Percentiles rank a stretch among this genome's conserved stretches.
Conservation (phyloP, 108 stramenopile species). For the Aurantiochytrium sp. region DNA sequence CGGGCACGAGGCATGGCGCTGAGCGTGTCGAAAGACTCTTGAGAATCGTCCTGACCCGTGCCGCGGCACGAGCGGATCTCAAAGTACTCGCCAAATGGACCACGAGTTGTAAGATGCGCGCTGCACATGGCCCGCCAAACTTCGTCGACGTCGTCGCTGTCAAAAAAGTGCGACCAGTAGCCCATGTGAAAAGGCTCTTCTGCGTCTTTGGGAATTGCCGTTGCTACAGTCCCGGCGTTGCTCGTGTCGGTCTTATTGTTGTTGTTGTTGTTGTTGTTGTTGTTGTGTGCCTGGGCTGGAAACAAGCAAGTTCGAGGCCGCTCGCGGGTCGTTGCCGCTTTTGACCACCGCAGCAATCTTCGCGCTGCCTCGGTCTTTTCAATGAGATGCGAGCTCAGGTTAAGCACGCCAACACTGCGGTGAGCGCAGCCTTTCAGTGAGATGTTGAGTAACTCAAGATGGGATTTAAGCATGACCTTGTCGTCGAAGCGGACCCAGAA, state of each 20-base stretch:
- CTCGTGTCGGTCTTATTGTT: too few species aligned
- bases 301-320: not conserved
- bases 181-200: not conserved
- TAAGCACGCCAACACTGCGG: not conserved
- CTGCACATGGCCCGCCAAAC: constrained; percentile 1
- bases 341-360: not conserved
- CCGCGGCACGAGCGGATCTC: not conserved
- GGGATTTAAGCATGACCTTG: not conserved
- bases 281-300: not conserved
- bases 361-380: not conserved
- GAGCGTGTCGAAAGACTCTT: not conserved
- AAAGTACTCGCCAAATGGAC: not conserved
- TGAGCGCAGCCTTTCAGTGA: not conserved
- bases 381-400: not conserved
- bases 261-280: too few species aligned
- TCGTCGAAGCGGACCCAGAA: constrained; percentile 3
- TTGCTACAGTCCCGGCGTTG: too few species aligned
- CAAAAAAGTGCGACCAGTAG: constrained; percentile 8
- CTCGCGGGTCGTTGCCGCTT: not conserved
- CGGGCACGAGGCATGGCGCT: not conserved
- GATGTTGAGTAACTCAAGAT: not conserved
- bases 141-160: not conserved
- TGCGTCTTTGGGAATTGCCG: not conserved
- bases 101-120: not conserved
- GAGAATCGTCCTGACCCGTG: not conserved